Conservation (phyloP, 2,329 filamentous ascomycete genomes). For the Ophiobolus disseminans region DNA sequence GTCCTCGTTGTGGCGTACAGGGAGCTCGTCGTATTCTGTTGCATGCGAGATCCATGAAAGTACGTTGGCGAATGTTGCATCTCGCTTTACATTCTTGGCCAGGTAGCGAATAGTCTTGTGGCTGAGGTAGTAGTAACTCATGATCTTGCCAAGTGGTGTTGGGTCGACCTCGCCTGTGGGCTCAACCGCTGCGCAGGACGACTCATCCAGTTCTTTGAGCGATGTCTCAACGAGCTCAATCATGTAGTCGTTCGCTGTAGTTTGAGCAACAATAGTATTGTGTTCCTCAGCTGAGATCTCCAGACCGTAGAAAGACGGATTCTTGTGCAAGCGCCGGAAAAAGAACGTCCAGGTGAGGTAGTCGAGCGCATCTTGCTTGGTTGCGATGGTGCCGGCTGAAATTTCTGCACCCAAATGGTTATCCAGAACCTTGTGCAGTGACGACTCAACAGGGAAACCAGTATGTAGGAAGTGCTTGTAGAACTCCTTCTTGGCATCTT, state of each 20-base stretch:
- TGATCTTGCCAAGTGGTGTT: slow-evolving; percentile 94
- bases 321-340: slow-evolving; percentile 96
- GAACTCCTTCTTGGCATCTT: slow-evolving; percentile 97
- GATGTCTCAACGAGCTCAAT: slow-evolving; percentile 89
- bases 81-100: slow-evolving; percentile 74
- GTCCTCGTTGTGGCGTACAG: slow-evolving; percentile 97
- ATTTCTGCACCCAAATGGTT: slow-evolving; percentile 97
- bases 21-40: slow-evolving; percentile 95
- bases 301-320: slow-evolving; percentile 96
- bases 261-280: slow-evolving; percentile 83
- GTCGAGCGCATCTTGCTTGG: slow-evolving; percentile 95
- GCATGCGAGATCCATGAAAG: slow-evolving; percentile 92
- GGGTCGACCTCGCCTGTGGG: slow-evolving; percentile 89
- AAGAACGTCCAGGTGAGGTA: slow-evolving; percentile 99
- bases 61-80: slow-evolving; percentile 80
- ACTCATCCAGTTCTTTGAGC: slow-evolving; percentile 79
- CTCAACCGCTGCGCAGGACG: slow-evolving; percentile 81
- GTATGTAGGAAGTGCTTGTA: slow-evolving; percentile 99
- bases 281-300: slow-evolving; percentile 93
- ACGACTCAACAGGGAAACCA: slow-evolving; percentile 96
- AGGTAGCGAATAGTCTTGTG: slow-evolving; percentile 93
- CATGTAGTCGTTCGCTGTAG: slow-evolving; percentile 93
- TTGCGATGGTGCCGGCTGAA: slow-evolving; percentile 88
- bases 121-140: slow-evolving; percentile 97
- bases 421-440: slow-evolving; percentile 92